Evolutionary conservation across 768 basidiomycete genomes (phyloP).

Genomic region (Phanerodontia chrysosporium): DNA sequence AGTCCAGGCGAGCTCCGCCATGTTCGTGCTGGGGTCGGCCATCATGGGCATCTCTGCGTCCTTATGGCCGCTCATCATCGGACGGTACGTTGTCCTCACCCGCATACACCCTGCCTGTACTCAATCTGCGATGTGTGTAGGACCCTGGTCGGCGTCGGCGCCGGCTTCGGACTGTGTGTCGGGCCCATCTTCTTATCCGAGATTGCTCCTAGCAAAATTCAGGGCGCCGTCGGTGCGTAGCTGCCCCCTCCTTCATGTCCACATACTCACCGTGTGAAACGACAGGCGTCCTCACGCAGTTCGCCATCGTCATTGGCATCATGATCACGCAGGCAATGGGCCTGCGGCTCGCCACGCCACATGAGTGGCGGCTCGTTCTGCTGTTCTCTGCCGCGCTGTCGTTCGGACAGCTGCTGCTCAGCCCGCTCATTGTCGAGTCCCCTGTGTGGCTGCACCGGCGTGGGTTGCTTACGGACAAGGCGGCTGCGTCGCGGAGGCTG

Average conservation of each 20-base stretch:
- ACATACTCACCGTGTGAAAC: background rate
- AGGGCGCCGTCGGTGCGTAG: slow-evolving; percentile 63
- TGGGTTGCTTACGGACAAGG: slow-evolving; percentile 47
- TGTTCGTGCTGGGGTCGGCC: slow-evolving; percentile 54
- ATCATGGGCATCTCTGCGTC: slow-evolving; percentile 66
- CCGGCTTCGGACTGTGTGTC: slow-evolving; percentile 73
- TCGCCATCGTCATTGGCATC: slow-evolving; percentile 82
- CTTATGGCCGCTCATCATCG: slow-evolving; percentile 52
- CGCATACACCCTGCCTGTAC: background rate
- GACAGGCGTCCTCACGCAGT: slow-evolving; percentile 76
- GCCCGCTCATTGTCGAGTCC: slow-evolving; percentile 59
- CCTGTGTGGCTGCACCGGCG: slow-evolving; percentile 60
- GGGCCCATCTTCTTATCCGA: slow-evolving; percentile 83
- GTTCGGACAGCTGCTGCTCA: slow-evolving; percentile 50
- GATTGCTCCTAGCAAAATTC: slow-evolving; percentile 73
- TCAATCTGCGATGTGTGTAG: slow-evolving; percentile 27
- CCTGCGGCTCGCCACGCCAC: slow-evolving; percentile 62
- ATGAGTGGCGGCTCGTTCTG: slow-evolving; percentile 69
- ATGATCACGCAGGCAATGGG: slow-evolving; percentile 83
- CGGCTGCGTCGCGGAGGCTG: slow-evolving; percentile 39
- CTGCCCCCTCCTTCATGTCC: background rate
- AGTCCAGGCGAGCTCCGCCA: slow-evolving; percentile 49
- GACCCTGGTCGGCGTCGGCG: slow-evolving; percentile 62
- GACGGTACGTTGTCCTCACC: slow-evolving; percentile 45
- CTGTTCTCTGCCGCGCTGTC: slow-evolving; percentile 56